phyloP scores from a whole-genome alignment of 306 rosid genomes.

The Parietaria judaica region DNA sequence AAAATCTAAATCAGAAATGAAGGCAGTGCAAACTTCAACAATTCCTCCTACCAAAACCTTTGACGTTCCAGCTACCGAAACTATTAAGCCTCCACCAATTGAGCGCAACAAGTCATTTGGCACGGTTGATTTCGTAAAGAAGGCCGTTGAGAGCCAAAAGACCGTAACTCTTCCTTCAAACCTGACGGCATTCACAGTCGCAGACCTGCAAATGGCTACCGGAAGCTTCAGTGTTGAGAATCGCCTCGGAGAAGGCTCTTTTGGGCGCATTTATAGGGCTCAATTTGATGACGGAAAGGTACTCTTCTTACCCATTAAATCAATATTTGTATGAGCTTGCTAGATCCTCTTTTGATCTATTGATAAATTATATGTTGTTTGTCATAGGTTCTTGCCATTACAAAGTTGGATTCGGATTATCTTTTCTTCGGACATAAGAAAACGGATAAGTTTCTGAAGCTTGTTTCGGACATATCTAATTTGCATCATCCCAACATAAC shows the following conservation, averaged over 20 bases:
- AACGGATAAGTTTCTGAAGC: conserved; percentile 57
- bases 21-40: conserved; percentile 48
- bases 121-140: conserved; percentile 54
- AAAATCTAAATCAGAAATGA: conserved; percentile 50
- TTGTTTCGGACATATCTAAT: conserved; percentile 61
- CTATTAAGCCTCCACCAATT: conserved; percentile 89
- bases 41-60: conserved; percentile 52
- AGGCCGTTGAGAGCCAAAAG: conserved; percentile 49
- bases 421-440: conserved; percentile 42
- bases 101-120: conserved; percentile 80
- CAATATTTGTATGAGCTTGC: neutral
- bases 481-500: conserved; percentile 89
- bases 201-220: conserved; percentile 96
- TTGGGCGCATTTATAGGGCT: conserved; percentile 93
- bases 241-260: conserved; percentile 85
- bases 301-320: conserved; percentile 10
- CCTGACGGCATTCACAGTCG: conserved; percentile 72
- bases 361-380: neutral
- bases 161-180: conserved; percentile 41
- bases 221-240: conserved; percentile 85
- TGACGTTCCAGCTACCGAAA: conserved; percentile 44
- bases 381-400: conserved; percentile 83
- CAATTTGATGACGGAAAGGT: conserved; percentile 90
- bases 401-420: conserved; percentile 72
- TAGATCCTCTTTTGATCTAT: neutral